phyloP scores from a whole-genome alignment of 2,329 filamentous ascomycete species.

The Sporothrix globosa region DNA sequence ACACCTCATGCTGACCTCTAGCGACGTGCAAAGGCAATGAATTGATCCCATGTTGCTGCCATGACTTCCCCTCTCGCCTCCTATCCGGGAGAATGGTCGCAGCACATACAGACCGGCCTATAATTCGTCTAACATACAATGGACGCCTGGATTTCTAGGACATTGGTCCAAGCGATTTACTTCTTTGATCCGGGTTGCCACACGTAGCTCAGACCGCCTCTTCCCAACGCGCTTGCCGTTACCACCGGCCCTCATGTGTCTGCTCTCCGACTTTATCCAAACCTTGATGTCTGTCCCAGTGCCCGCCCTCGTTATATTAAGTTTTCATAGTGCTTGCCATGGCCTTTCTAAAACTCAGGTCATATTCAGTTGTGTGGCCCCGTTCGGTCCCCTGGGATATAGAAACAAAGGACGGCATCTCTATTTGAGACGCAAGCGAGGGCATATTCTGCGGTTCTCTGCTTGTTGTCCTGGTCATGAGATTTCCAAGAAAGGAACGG shows the following conservation, averaged over 20 bases:
- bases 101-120: neutral
- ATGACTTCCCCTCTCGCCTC: conserved; percentile 6
- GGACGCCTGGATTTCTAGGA: neutral
- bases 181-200: neutral
- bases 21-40: neutral
- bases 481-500: conserved; percentile 1
- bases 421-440: conserved; percentile 19
- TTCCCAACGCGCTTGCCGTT: neutral
- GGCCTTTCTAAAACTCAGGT: neutral
- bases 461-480: conserved; percentile 10
- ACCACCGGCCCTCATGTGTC: neutral
- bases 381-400: neutral
- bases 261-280: conserved; percentile 9
- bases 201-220: neutral
- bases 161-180: neutral
- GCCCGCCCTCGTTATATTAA: neutral
- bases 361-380: neutral
- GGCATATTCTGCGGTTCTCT: neutral
- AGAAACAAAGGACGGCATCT: neutral
- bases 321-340: neutral
- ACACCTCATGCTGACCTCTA: neutral
- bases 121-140: neutral
- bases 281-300: neutral
- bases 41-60: neutral
- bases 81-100: conserved; percentile 24